These are phyloP conservation scores for Penicillium pancosmium DNA, from an alignment of 495 filamentous ascomycete genomes.

Conservation along the genomic window DNA sequence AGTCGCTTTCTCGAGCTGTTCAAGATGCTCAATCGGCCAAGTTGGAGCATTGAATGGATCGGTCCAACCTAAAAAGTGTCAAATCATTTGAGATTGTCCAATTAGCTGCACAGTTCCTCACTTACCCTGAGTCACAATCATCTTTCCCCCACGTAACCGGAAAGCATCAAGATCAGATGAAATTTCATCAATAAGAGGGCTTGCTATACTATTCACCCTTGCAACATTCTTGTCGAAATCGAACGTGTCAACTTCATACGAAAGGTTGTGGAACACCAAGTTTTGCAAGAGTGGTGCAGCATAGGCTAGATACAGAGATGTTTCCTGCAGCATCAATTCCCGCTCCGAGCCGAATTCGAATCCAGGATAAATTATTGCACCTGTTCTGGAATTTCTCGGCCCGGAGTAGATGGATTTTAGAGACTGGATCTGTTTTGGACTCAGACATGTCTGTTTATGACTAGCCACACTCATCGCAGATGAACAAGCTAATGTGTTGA, in stretches of 20 bases:
- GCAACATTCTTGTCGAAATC: constrained; percentile 42
- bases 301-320: constrained; percentile 32
- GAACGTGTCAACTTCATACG: constrained; percentile 54
- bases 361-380: constrained; percentile 38
- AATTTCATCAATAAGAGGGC: constrained; percentile 41
- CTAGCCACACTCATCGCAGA: not conserved
- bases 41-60: constrained; percentile 42
- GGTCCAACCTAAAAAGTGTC: constrained; percentile 28
- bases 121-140: constrained; percentile 40
- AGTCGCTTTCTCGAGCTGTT: constrained; percentile 30
- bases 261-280: constrained; percentile 64
- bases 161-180: constrained; percentile 35
- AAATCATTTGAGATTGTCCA: not conserved
- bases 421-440: constrained; percentile 3
- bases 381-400: constrained; percentile 14
- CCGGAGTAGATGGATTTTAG: constrained; percentile 8
- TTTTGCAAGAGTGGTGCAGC: constrained; percentile 64
- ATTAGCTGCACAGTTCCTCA: not conserved
- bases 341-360: constrained; percentile 37
- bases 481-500: constrained; percentile 33
- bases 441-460: constrained; percentile 10
- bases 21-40: constrained; percentile 47
- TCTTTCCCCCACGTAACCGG: constrained; percentile 34
- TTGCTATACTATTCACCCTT: constrained; percentile 30
- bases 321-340: constrained; percentile 36